Conservation (phyloP, 2,329 filamentous ascomycete genomes). For the Boeremia exigua region DNA sequence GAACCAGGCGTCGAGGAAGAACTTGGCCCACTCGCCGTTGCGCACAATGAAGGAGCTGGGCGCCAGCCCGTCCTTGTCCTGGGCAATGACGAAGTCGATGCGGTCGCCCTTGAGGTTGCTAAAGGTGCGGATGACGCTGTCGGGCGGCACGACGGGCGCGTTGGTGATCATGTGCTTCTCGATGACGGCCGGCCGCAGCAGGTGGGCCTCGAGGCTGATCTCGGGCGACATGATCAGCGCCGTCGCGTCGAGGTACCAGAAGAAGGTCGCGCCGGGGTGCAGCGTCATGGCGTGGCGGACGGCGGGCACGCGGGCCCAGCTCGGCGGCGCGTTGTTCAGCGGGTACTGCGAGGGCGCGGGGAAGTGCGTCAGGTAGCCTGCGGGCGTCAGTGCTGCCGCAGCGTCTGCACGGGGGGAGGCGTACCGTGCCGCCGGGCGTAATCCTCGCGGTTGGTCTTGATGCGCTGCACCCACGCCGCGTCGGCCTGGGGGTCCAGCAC, state of each 20-base stretch:
- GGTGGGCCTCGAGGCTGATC: constrained; percentile 70
- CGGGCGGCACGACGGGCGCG: constrained; percentile 85
- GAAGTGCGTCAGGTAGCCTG: constrained; percentile 88
- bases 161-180: constrained; percentile 84
- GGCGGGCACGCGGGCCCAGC: constrained; percentile 82
- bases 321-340: constrained; percentile 60
- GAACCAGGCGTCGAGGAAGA: constrained; percentile 94
- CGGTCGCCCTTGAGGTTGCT: constrained; percentile 76
- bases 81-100: constrained; percentile 81
- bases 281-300: constrained; percentile 86
- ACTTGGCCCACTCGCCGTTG: constrained; percentile 89
- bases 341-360: constrained; percentile 78
- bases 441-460: constrained; percentile 81
- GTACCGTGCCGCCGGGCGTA: constrained; percentile 87
- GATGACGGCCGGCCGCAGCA: constrained; percentile 71
- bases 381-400: neutral
- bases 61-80: constrained; percentile 81
- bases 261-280: constrained; percentile 76
- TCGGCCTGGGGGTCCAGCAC: constrained; percentile 74
- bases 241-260: constrained; percentile 88
- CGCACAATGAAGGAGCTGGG: constrained; percentile 79
- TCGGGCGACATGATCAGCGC: constrained; percentile 86
- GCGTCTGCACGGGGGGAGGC: neutral
- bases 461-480: constrained; percentile 70
- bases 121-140: constrained; percentile 97